Evolutionary conservation across 768 basidiomycete species (phyloP).

Genomic region (Nevesoporus exiguus): DNA sequence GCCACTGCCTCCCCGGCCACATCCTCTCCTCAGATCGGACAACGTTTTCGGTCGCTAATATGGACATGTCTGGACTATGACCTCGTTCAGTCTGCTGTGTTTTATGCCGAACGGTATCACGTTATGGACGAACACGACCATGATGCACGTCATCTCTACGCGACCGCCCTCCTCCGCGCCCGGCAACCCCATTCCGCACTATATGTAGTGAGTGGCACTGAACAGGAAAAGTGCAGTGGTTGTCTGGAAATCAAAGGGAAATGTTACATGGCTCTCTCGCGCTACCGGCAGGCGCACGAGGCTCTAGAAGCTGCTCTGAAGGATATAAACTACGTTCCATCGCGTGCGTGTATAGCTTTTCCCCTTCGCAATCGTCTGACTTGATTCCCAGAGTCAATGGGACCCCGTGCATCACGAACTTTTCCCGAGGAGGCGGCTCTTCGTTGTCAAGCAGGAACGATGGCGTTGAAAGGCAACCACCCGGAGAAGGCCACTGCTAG

Average conservation of each 20-base stretch:
- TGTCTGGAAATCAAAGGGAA: constrained; percentile 79
- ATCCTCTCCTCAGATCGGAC: constrained; percentile 55
- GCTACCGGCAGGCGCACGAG: constrained; percentile 74
- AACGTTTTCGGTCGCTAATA: constrained; percentile 68
- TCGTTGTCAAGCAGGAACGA: constrained; percentile 71
- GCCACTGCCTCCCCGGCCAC: constrained; percentile 33
- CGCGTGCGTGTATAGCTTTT: constrained; percentile 44
- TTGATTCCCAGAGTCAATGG: constrained; percentile 48
- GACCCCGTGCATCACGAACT: constrained; percentile 48
- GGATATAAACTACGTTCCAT: constrained; percentile 49
- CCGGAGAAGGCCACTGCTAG: constrained; percentile 66
- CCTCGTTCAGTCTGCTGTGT: constrained; percentile 75
- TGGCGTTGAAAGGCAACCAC: constrained; percentile 77
- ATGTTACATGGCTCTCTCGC: constrained; percentile 68
- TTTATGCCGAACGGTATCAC: constrained; percentile 85
- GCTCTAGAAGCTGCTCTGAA: constrained; percentile 61
- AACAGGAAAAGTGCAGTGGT: constrained; percentile 61
- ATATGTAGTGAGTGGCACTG: constrained; percentile 59
- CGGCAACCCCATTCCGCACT: constrained; percentile 75
- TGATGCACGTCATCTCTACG: constrained; percentile 82
- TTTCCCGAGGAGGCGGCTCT: constrained; percentile 73
- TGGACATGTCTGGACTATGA: constrained; percentile 85
- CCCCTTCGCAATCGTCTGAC: constrained; percentile 11
- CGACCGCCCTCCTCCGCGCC: constrained; percentile 66
- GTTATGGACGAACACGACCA: constrained; percentile 69